phyloP scores from a whole-genome alignment of 1,284 basidiomycete genomes.

The Neonothopanus nambi region DNA sequence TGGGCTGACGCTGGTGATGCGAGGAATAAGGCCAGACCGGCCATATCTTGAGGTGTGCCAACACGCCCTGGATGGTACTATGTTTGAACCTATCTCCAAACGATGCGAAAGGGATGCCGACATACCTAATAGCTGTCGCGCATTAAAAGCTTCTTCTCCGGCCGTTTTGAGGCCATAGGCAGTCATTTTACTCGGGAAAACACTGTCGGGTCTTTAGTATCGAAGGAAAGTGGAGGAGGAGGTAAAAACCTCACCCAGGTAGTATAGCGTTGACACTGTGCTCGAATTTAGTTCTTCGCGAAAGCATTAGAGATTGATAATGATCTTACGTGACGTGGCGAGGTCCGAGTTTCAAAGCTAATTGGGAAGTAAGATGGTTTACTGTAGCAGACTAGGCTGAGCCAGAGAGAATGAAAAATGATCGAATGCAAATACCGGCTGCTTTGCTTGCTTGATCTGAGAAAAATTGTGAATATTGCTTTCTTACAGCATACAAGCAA shows the following conservation, averaged over 20 bases:
- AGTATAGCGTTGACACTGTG: constrained; percentile 82
- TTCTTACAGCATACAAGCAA: constrained; percentile 15
- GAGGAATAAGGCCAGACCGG: constrained; percentile 75
- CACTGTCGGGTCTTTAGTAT: constrained; percentile 35
- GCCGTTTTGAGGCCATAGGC: constrained; percentile 66
- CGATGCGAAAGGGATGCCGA: background rate
- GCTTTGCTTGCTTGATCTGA: constrained; percentile 81
- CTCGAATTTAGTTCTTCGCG: background rate
- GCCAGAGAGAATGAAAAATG: background rate
- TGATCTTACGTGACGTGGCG: constrained; percentile 62
- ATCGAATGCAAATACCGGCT: constrained; percentile 41
- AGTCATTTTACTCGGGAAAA: constrained; percentile 90
- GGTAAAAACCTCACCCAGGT: constrained; percentile 48
- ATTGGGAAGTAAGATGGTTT: constrained; percentile 77
- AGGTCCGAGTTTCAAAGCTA: constrained; percentile 70
- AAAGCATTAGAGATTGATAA: background rate
- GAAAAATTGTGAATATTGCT: constrained; percentile 6
- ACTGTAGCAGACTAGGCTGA: constrained; percentile 35
- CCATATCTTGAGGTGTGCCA: constrained; percentile 72
- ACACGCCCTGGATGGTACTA: constrained; percentile 65
- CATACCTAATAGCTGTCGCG: constrained; percentile 63
- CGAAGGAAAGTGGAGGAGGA: background rate
- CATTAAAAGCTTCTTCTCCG: constrained; percentile 54
- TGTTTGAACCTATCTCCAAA: too few species aligned
- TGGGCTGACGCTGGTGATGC: constrained; percentile 71